Conservation (phyloP, 768 basidiomycete species). For the Trichaptum fuscoviolaceum region DNA sequence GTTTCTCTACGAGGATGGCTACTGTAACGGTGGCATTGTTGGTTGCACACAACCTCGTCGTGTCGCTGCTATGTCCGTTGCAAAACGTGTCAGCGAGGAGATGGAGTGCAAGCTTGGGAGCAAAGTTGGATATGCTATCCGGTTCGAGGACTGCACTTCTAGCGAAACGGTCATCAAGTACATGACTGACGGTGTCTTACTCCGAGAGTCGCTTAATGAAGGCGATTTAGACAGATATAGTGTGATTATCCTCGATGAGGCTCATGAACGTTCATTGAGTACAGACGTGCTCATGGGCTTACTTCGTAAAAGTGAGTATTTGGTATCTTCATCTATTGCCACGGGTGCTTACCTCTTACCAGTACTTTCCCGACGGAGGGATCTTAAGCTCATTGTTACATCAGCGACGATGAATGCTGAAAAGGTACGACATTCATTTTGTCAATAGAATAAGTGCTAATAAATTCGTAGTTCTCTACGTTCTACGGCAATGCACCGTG, state of each 20-base stretch:
- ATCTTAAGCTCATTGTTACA: conserved; percentile 94
- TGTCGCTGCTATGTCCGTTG: conserved; percentile 99
- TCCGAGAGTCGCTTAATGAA: conserved; percentile 97
- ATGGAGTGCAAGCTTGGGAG: conserved; percentile 96
- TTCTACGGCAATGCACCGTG: conserved; percentile 95
- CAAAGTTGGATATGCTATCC: conserved; percentile 94
- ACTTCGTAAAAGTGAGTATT: conserved; percentile 74
- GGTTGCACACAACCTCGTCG: conserved; percentile 98
- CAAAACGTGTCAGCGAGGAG: conserved; percentile 99
- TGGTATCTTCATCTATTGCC: background rate
- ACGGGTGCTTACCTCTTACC: conserved; percentile 7
- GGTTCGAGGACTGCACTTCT: conserved; percentile 97
- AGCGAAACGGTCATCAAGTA: conserved; percentile 96
- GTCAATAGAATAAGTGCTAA: background rate
- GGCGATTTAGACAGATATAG: conserved; percentile 97
- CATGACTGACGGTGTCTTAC: conserved; percentile 98
- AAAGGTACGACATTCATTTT: conserved; percentile 51
- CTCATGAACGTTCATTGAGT: conserved; percentile 94
- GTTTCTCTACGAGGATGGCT: conserved; percentile 96
- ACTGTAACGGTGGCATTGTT: conserved; percentile 81
- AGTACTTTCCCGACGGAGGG: conserved; percentile 86
- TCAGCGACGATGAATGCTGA: conserved; percentile 99
- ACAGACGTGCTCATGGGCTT: conserved; percentile 99
- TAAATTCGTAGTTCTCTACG: conserved; percentile 71
- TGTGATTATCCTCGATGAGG: conserved; percentile 97